phyloP scores from a whole-genome alignment of 129 eudicot species.

The Cynara cardunculus region DNA sequence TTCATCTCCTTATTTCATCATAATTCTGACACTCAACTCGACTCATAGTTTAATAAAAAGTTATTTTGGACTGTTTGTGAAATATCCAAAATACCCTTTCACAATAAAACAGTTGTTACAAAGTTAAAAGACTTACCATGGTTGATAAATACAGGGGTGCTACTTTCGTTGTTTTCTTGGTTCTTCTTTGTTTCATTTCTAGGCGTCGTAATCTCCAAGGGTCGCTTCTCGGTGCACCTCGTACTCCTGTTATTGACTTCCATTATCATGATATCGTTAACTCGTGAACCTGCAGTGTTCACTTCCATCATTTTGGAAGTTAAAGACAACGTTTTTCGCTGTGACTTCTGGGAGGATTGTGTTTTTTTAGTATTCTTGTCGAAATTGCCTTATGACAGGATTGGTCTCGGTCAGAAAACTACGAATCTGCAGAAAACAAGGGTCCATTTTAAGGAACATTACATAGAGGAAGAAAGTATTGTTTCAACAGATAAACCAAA shows the following conservation, averaged over 20 bases:
- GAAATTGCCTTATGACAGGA: neutral
- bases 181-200: constrained; percentile 33
- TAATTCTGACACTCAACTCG: neutral
- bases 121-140: constrained; percentile 40
- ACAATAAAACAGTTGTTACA: neutral
- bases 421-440: neutral
- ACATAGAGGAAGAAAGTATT: neutral
- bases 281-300: constrained; percentile 27
- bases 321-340: constrained; percentile 28
- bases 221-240: constrained; percentile 34
- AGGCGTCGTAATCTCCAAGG: constrained; percentile 26
- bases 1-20: too few species aligned
- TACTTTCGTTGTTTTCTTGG: constrained; percentile 30
- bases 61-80: too few species aligned
- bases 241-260: constrained; percentile 38
- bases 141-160: constrained; percentile 43
- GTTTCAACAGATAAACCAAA: neutral
- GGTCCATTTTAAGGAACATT: neutral
- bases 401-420: neutral
- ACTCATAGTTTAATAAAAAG: neutral
- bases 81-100: neutral
- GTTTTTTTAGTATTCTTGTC: neutral
- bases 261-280: constrained; percentile 31
- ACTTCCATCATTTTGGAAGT: constrained; percentile 45
- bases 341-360: neutral